A percentile compares a stretch with the other conserved stretches of the same genome.
Evolutionary conservation across 2,329 filamentous ascomycete genomes (phyloP).

Genomic region (Myriosclerotinia curreyana): DNA sequence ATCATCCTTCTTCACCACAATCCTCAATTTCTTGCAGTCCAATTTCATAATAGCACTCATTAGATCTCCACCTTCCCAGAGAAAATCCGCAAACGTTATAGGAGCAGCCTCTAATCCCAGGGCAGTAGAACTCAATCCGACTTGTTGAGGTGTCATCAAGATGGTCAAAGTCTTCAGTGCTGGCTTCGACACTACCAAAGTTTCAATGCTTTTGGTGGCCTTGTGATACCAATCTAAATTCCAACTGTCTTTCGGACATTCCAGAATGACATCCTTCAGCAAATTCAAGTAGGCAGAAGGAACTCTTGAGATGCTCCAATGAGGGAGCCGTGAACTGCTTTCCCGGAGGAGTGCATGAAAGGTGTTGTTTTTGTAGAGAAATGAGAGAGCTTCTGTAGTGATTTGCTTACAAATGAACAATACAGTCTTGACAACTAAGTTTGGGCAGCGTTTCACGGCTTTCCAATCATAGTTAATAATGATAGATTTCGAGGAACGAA

Average conservation of each 20-base stretch:
- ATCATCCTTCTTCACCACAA: conserved; percentile 31
- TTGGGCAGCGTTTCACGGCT: conserved; percentile 25
- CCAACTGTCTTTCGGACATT: conserved; percentile 28
- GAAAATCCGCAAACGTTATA: conserved; percentile 33
- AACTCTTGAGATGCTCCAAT: conserved; percentile 19
- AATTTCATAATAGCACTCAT: conserved; percentile 30
- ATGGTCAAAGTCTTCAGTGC: conserved; percentile 31
- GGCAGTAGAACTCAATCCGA: conserved; percentile 24
- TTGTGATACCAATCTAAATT: conserved; percentile 28
- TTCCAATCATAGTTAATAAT: conserved; percentile 32
- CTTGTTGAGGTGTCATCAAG: conserved; percentile 24
- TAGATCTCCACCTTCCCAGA: conserved; percentile 26
- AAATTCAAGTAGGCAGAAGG: conserved; percentile 20
- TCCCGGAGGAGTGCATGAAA: conserved; percentile 31
- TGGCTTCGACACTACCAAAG: conserved; percentile 25
- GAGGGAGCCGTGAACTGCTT: background rate
- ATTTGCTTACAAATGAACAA: conserved; percentile 34
- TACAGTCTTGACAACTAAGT: conserved; percentile 17
- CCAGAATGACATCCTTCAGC: conserved; percentile 31
- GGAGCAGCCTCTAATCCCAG: conserved; percentile 24
- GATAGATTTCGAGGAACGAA: conserved; percentile 30
- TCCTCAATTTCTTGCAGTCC: conserved; percentile 29
- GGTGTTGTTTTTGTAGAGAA: conserved; percentile 33
- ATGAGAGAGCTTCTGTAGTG: conserved; percentile 27
- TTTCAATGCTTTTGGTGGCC: conserved; percentile 25